Percentiles rank a stretch among this genome's conserved stretches.
Conservation (phyloP, 805 yeast genomes). For the Ogataea paradorogensis region DNA sequence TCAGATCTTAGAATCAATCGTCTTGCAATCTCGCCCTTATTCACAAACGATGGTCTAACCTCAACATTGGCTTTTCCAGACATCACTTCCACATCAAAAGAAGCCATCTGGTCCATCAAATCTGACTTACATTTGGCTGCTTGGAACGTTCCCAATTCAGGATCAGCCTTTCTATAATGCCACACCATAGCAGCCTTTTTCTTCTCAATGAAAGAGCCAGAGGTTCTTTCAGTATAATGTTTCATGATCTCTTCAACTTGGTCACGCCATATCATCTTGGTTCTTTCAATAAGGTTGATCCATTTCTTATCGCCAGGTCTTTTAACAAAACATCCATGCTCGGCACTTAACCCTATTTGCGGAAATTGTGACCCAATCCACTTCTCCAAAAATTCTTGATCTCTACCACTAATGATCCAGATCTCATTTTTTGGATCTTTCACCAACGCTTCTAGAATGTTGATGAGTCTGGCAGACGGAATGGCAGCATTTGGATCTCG, state of each 20-base stretch:
- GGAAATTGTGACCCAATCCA: conserved; percentile 74
- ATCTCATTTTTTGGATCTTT: conserved; percentile 79
- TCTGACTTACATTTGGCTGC: conserved; percentile 70
- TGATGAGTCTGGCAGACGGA: conserved; percentile 72
- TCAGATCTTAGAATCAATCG: conserved; percentile 65
- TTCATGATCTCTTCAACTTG: conserved; percentile 72
- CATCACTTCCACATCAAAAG: conserved; percentile 91
- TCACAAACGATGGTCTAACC: conserved; percentile 92
- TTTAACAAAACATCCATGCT: conserved; percentile 94
- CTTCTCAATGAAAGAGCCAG: conserved; percentile 81
- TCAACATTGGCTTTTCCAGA: conserved; percentile 95
- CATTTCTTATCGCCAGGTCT: conserved; percentile 63
- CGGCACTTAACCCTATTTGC: conserved; percentile 83
- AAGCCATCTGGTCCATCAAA: conserved; percentile 52
- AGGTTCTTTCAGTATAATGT: conserved; percentile 81
- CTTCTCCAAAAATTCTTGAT: conserved; percentile 80
- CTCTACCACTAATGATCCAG: conserved; percentile 97
- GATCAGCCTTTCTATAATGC: conserved; percentile 96
- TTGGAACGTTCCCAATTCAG: conserved; percentile 86
- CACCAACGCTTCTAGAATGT: conserved; percentile 56
- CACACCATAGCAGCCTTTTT: conserved; percentile 95
- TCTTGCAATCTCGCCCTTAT: conserved; percentile 94
- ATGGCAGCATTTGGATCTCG: conserved; percentile 98
- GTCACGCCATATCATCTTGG: conserved; percentile 95
- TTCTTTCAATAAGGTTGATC: conserved; percentile 77